Percentiles rank a stretch among this genome's conserved stretches.
Conservation (phyloP, 371 early-diverging fungal species). For the Rhizomucor miehei region DNA sequence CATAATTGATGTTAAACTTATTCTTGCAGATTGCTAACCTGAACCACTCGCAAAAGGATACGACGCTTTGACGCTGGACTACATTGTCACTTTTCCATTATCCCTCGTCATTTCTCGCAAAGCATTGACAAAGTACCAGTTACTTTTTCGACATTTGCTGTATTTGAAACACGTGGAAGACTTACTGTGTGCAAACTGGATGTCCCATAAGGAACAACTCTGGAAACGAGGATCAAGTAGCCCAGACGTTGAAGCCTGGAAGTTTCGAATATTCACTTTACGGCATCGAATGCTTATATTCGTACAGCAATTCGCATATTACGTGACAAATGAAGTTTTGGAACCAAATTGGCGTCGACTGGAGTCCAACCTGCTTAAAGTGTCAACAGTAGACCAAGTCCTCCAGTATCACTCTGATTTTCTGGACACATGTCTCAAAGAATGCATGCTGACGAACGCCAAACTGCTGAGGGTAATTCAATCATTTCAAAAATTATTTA, state of each 20-base stretch:
- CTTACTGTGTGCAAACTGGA: constrained; percentile 73
- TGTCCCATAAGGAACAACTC: constrained; percentile 44
- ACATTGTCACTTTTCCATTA: constrained; percentile 81
- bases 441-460: constrained; percentile 85
- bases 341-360: constrained; percentile 84
- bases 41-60: constrained; percentile 46
- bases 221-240: constrained; percentile 29
- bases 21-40: not conserved
- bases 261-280: constrained; percentile 62
- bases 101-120: constrained; percentile 84
- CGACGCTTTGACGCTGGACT: constrained; percentile 74
- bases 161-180: constrained; percentile 85
- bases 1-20: not conserved
- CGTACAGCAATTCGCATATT: constrained; percentile 86
- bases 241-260: constrained; percentile 52
- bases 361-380: constrained; percentile 56
- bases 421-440: constrained; percentile 79
- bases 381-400: constrained; percentile 80
- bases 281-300: constrained; percentile 81
- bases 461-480: constrained; percentile 78
- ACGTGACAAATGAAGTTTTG: constrained; percentile 83
- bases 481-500: too few species aligned
- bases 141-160: constrained; percentile 86
- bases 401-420: constrained; percentile 78
- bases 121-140: constrained; percentile 85